Evolutionary conservation across 495 filamentous ascomycete species (phyloP), one percentile per base, ranked within the genome.

Genomic region (Cryomyces minteri): DNA sequence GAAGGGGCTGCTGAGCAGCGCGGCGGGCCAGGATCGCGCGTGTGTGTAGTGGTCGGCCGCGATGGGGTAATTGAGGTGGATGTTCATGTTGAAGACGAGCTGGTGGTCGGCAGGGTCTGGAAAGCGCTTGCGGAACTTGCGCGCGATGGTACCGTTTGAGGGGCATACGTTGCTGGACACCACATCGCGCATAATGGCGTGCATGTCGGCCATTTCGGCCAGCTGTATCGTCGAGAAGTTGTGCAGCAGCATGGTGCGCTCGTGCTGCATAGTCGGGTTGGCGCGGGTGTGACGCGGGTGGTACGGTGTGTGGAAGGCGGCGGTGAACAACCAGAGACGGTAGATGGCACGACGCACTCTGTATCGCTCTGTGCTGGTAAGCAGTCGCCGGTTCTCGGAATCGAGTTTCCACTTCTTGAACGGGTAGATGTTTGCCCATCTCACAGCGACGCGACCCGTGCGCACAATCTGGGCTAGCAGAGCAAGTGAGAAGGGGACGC

Each of bases 381-480:
- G 65, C 4, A 73, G 66, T 9, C 84, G 77, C n/a, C 80, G 72
- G 42, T 72, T 61, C 45, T 71, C 66, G 32, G 67, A 80, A 40
- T 73, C 62, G 6, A 66, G 50, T 31, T 67, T 67, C 76, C 82
- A 88, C 47, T 76, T 74, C 49, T 80, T 70, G 43, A 74, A 64
- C 4, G 81, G 81, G 57, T 82, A 88, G 31, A 82, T 65, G 6
- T 64, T 59, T 51, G 75, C 71, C 80, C 80, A 85, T 47, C 67
- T 65, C 50, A 68, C 67, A 32, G 81, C 73, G 4, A 74, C 59
- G 18, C 63, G 61, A 34, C 81, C 82, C 5, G 74, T 62, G 12
- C 59, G 54, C 7, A 82, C 54, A 43, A 82, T 59, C 51, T 77
- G 74, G 51, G 66, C 59, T 31, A 80, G 62, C 4, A 79, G 65